A percentile compares a stretch with the other conserved stretches of the same genome.
These are phyloP conservation scores for Amanita thiersii DNA, from an alignment of 768 basidiomycete species.

Conservation along the genomic window DNA sequence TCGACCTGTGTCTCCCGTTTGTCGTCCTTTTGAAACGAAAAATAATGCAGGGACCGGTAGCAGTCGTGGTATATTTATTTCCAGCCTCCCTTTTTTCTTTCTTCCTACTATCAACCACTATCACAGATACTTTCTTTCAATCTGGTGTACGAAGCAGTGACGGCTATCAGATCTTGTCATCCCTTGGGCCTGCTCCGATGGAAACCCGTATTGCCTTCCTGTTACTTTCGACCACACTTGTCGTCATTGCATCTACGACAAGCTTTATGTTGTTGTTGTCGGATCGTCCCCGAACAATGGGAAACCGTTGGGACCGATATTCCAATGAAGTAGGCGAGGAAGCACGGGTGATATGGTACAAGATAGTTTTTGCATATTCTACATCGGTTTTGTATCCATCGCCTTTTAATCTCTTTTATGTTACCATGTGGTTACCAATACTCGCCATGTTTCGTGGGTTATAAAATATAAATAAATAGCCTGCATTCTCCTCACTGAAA, in stretches of 20 bases:
- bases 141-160: background rate
- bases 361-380: conserved; percentile 26
- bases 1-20: conserved; percentile 33
- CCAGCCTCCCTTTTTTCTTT: conserved; percentile 36
- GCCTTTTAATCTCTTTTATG: conserved; percentile 39
- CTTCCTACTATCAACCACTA: conserved; percentile 38
- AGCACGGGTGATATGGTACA: conserved; percentile 34
- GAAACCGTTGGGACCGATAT: conserved; percentile 40
- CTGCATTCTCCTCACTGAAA: too few relatives aligned
- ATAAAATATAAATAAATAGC: too few relatives aligned
- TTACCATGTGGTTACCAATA: too few relatives aligned
- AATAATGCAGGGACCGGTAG: conserved; percentile 27
- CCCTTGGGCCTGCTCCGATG: conserved; percentile 30
- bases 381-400: conserved; percentile 36
- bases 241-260: conserved; percentile 27
- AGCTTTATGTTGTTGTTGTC: conserved; percentile 20
- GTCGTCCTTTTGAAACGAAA: conserved; percentile 31
- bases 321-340: conserved; percentile 30
- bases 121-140: conserved; percentile 28
- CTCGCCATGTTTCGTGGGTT: too few relatives aligned
- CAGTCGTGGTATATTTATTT: conserved; percentile 37
- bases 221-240: conserved; percentile 24
- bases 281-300: conserved; percentile 8
- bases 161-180: conserved; percentile 8
- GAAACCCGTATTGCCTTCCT: conserved; percentile 39